Evolutionary conservation across 345 rosid genomes (phyloP), one percentile per base, ranked within the genome.

Genomic region (Hibiscus mutabilis): DNA sequence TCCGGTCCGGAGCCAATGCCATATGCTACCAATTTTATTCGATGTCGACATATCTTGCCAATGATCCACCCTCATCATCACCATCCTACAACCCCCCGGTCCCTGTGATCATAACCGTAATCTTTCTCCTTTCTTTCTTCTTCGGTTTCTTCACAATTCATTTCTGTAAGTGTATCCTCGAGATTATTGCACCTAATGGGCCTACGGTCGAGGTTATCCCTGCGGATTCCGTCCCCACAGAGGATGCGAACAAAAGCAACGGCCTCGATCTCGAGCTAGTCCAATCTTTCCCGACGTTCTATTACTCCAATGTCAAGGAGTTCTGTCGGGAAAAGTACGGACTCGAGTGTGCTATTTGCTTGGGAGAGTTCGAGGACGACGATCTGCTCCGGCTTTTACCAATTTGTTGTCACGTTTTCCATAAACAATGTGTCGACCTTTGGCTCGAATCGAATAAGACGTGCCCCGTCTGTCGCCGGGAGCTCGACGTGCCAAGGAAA

Each of bases 271-370:
- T 90, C 11, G 71, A 79, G 1, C 65, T 85, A 19, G 71, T 86
- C 27, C 82, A 81, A 49, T 49, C 85, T 15, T 91, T 93, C 65
- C 98, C 98, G 0, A 75, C 90, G 0, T 87, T 93, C 35, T 71
- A 61, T 3, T 91, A 88, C 64, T 86, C 96, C 1, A 78, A 78
- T 33, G 91, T 93, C n/a, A 93, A 86, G 76, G 87, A 84, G 72
- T 84, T 86, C 40, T 80, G 85, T 11, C 69, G 80, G 2, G 92
- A 85, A 31, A 84, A 86, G n/a, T 84, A 82, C 29, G 91, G 87
- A 8, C 79, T 89, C n/a, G 98, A 93, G 76, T 91, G 97, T 60
- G 90, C 96, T 12, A 88, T 91, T 29, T 93, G 98, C 77, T 72
- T 93, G 69, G 81, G 80, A 0, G 97, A 93, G 69, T 91, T 93